These are phyloP conservation scores for Vitis vinifera DNA, from an alignment of 164 flowering plant genomes.

Conservation along the genomic window ASM3070453v1 NC_081810.1:4702001-4702500, in stretches of 20 bases:
- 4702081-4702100: too few species aligned
- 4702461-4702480: neutral
- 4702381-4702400: slow-evolving; percentile 78
- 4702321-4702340: slow-evolving; percentile 62
- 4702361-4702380: slow-evolving; percentile 59
- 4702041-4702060: too few species aligned
- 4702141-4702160: slow-evolving; percentile 66
- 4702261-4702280: slow-evolving; percentile 59
- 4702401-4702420: neutral
- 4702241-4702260: slow-evolving; percentile 25
- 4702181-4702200: slow-evolving; percentile 83
- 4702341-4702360: slow-evolving; percentile 77
- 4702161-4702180: slow-evolving; percentile 68
- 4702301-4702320: slow-evolving; percentile 49
- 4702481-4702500: neutral
- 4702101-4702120: slow-evolving; percentile 28
- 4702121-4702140: slow-evolving; percentile 93
- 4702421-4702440: neutral
- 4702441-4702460: neutral
- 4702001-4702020: too few species aligned
- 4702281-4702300: slow-evolving; percentile 47
- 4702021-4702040: too few species aligned
- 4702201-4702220: slow-evolving; percentile 46
- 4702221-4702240: slow-evolving; percentile 66
- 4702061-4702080: too few species aligned